A percentile compares a stretch with the other conserved stretches of the same genome.
These are phyloP conservation scores for Misopates orontium DNA, from an alignment of 257 asterid species.

Conservation along the genomic window DNA sequence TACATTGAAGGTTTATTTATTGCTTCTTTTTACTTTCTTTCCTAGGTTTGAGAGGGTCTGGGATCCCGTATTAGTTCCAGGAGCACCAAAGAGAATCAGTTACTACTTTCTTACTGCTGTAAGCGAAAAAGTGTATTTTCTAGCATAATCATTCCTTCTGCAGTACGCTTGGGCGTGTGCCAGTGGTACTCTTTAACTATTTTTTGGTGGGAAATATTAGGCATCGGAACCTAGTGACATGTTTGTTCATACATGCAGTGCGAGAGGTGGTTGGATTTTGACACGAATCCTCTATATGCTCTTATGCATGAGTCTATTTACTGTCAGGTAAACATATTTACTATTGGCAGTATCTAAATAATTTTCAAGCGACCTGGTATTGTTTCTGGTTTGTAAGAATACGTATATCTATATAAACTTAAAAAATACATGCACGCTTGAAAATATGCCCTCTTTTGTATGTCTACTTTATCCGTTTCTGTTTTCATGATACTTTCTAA, in stretches of 20 bases:
- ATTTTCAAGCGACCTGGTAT: background rate
- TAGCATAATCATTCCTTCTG: too few species aligned
- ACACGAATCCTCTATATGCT: constrained; percentile 86
- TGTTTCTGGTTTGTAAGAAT: constrained; percentile 3
- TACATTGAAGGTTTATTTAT: background rate
- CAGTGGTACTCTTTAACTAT: constrained; percentile 10
- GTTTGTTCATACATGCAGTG: constrained; percentile 53
- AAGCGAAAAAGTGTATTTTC: constrained; percentile 36
- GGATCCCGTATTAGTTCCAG: constrained; percentile 89
- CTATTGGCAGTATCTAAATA: constrained; percentile 19
- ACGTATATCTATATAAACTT: background rate
- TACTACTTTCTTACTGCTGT: constrained; percentile 78
- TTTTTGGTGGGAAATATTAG: background rate
- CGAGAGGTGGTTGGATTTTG: constrained; percentile 76
- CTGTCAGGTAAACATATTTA: constrained; percentile 67
- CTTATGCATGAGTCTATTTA: constrained; percentile 88
- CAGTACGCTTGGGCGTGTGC: too few species aligned
- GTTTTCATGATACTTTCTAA: constrained; percentile 26
- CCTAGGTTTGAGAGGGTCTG: constrained; percentile 85
- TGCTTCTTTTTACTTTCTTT: constrained; percentile 18
- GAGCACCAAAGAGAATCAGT: constrained; percentile 76
- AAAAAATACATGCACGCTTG: background rate
- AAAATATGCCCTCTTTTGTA: background rate
- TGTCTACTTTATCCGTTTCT: constrained; percentile 1
- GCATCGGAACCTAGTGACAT: constrained; percentile 26